These are phyloP conservation scores for Mollisiaceae sp. DNA, from an alignment of 2,329 filamentous ascomycete species.

Conservation along the genomic window DNA sequence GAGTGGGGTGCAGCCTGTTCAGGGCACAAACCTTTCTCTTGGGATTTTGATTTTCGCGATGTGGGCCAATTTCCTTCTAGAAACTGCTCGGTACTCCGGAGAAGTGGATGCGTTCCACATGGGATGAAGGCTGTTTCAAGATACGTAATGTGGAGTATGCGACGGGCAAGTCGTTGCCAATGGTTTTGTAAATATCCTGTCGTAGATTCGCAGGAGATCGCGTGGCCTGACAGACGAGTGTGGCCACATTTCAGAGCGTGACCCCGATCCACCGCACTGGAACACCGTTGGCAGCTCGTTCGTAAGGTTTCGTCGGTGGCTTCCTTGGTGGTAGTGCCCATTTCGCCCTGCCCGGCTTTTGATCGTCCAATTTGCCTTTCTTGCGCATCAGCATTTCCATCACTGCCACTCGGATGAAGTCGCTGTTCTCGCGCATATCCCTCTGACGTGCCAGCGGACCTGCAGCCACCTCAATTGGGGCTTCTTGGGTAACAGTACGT, in stretches of 20 bases:
- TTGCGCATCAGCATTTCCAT: slow-evolving; percentile 76
- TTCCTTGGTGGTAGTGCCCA: slow-evolving; percentile 72
- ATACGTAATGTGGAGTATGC: slow-evolving; percentile 21
- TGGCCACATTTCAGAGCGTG: slow-evolving; percentile 27
- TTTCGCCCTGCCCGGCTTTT: slow-evolving; percentile 68
- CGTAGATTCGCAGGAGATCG: slow-evolving; percentile 12
- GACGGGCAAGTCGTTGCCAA: slow-evolving; percentile 4
- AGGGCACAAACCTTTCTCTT: slow-evolving; percentile 15
- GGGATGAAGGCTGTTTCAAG: slow-evolving; percentile 7
- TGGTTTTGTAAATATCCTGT: slow-evolving; percentile 16
- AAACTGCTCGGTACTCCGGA: slow-evolving; percentile 19
- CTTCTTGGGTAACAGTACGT: slow-evolving; percentile 40
- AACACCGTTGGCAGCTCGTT: slow-evolving; percentile 61
- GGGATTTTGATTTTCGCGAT: slow-evolving; percentile 14
- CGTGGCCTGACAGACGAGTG: neutral
- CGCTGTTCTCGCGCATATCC: slow-evolving; percentile 72
- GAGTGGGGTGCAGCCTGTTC: slow-evolving; percentile 20
- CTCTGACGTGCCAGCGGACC: slow-evolving; percentile 61
- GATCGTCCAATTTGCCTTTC: slow-evolving; percentile 68
- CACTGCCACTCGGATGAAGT: slow-evolving; percentile 73
- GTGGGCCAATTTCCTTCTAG: slow-evolving; percentile 24
- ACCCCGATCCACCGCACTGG: slow-evolving; percentile 62
- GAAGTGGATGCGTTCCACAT: slow-evolving; percentile 15
- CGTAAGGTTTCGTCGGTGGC: slow-evolving; percentile 57
- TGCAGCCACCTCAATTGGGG: slow-evolving; percentile 43